Conservation (phyloP, 441 rosid species). For the Gossypium davidsonii region DNA sequence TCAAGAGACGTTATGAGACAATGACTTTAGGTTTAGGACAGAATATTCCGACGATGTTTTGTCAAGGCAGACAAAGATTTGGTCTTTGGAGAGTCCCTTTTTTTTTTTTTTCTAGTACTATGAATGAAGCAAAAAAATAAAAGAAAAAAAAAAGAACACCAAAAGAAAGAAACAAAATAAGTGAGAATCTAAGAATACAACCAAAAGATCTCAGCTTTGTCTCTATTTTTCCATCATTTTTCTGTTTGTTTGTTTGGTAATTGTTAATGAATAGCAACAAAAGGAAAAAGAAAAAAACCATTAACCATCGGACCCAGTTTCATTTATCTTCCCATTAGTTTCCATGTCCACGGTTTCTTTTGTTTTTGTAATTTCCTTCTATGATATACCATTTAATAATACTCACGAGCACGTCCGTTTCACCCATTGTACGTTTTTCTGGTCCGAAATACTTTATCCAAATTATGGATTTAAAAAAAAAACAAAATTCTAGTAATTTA, state of each 20-base stretch:
- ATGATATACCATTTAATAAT: neutral
- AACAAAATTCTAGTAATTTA: neutral
- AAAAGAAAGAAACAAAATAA: neutral
- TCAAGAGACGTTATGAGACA: constrained; percentile 21
- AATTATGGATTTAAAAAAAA: neutral
- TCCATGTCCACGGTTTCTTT: neutral
- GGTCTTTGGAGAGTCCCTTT: neutral
- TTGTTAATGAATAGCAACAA: neutral
- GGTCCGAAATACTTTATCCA: neutral
- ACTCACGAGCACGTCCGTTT: neutral
- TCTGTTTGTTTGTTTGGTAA: neutral
- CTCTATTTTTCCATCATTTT: neutral
- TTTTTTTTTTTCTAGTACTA: no score
- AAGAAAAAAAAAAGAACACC: neutral
- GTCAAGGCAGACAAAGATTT: constrained; percentile 20
- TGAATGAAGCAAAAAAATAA: no score
- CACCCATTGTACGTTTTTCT: neutral
- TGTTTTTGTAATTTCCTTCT: neutral
- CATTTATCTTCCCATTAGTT: neutral
- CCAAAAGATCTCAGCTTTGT: constrained; percentile 29
- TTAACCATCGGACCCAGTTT: neutral
- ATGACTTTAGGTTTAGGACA: constrained; percentile 3
- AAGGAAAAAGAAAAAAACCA: neutral
- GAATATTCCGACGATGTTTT: constrained; percentile 17
- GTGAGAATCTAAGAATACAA: constrained; percentile 9